Evolutionary conservation across 2,329 filamentous ascomycete genomes (phyloP), one percentile per base, ranked within the genome.

Genomic region (Xylariaceae sp.): DNA sequence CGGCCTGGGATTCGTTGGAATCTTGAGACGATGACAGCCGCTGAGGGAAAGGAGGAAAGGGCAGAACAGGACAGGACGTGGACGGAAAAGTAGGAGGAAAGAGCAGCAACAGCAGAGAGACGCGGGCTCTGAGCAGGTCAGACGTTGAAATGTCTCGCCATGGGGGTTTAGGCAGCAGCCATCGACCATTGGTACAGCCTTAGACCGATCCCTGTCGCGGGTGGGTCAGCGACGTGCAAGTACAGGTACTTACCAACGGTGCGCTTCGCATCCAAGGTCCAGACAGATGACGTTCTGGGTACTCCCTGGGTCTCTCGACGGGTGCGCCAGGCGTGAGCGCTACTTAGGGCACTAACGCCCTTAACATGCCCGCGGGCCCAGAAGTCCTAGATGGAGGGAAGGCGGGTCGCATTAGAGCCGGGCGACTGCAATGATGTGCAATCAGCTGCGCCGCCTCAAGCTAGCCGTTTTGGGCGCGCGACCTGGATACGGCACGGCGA

Each of bases 141-240:
- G 64, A 61, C 48, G 60, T 58, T 66, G 61, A 68, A 69, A 64
- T 68, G 65, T 66, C 61, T 63, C 47, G 15, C 17, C 47, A 55
- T 59, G 60, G 64, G 62, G 60, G 57, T 70, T 69, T 71, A 71
- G 68, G 68, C 68, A 71, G 68, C 68, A 71, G 68, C 59, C 64
- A 64, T 68, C 64, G 59, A 61, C 11, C 53, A 66, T 66, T 68
- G 67, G 67, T 55, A 62, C 63, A 60, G 60, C 60, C 63, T 63
- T 65, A 59, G 60, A 41, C 37, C 18, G 58, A 58, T 58, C 67
- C 58, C 66, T 62, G 60, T 59, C 57, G 23, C 23, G 34, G 34
- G 52, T 56, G 39, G 55, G 50, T 54, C 53, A 3, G 47, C 23
- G 39, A 30, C 23, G 4, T 30, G 23, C 23, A 30, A 30, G 23